A percentile compares a stretch with the other conserved stretches of the same genome.
Evolutionary conservation across 257 asterid species (phyloP).

Genomic region (Petunia secreta): DNA sequence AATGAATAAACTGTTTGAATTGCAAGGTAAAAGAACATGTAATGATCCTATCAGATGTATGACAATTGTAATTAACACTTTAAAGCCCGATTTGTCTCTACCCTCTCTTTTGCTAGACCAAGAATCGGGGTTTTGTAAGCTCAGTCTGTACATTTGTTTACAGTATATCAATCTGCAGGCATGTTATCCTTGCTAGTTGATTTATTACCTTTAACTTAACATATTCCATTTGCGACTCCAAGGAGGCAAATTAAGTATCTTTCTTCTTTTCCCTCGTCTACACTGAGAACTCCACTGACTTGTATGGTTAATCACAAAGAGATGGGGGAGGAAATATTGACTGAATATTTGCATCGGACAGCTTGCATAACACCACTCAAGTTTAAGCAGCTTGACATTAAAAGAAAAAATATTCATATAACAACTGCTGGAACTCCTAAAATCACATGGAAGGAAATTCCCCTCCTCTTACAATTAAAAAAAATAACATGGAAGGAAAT

Average conservation of each 20-base stretch:
- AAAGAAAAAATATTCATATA: neutral
- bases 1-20: neutral
- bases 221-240: neutral
- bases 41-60: neutral
- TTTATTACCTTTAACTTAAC: neutral
- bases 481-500: too few species aligned
- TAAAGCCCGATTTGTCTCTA: neutral
- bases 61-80: neutral
- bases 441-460: too few species aligned
- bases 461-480: too few species aligned
- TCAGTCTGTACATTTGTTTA: neutral
- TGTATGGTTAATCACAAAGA: neutral
- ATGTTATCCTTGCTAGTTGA: neutral
- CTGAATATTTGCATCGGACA: neutral
- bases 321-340: neutral
- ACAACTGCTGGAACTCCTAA: neutral
- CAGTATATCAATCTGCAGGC: neutral
- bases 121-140: neutral
- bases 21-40: neutral
- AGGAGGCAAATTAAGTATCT: constrained; percentile 5
- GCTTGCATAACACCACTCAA: neutral
- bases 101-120: neutral
- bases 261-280: neutral
- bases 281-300: neutral
- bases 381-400: neutral